A percentile compares a stretch with the other conserved stretches of the same genome.
Conservation (phyloP, 768 basidiomycete genomes). For the Leccinum obscurum region DNA sequence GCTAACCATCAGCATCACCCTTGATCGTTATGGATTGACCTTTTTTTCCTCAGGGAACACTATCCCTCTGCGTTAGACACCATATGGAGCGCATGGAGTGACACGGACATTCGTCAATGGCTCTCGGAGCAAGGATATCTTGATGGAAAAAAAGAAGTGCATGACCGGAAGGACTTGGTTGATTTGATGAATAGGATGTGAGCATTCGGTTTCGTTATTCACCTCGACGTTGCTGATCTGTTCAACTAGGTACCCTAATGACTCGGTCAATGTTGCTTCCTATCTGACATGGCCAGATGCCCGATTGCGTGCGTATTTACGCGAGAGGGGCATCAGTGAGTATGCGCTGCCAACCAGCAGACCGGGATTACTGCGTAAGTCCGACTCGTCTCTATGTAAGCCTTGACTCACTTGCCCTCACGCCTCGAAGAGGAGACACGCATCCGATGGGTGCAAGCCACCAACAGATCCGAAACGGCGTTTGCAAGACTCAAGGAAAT, state of each 20-base stretch:
- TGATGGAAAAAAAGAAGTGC: constrained; percentile 44
- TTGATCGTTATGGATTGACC: background rate
- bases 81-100: constrained; percentile 68
- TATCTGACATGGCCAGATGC: constrained; percentile 95
- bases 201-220: constrained; percentile 6
- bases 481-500: constrained; percentile 64
- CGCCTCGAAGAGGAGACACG: constrained; percentile 62
- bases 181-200: constrained; percentile 73
- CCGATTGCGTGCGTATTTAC: constrained; percentile 84
- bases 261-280: constrained; percentile 44
- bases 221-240: background rate
- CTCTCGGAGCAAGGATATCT: constrained; percentile 73
- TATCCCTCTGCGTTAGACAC: constrained; percentile 62
- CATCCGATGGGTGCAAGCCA: constrained; percentile 74
- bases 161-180: constrained; percentile 76
- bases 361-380: constrained; percentile 74
- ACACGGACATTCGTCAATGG: constrained; percentile 71
- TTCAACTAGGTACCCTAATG: constrained; percentile 52
- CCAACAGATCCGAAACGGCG: constrained; percentile 54
- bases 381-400: constrained; percentile 15
- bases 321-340: constrained; percentile 74
- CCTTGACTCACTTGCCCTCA: background rate
- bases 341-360: constrained; percentile 61
- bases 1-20: background rate
- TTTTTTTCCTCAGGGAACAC: constrained; percentile 52